Evolutionary conservation across 306 rosid species (phyloP).

Genomic region (Luffa aegyptiaca): DNA sequence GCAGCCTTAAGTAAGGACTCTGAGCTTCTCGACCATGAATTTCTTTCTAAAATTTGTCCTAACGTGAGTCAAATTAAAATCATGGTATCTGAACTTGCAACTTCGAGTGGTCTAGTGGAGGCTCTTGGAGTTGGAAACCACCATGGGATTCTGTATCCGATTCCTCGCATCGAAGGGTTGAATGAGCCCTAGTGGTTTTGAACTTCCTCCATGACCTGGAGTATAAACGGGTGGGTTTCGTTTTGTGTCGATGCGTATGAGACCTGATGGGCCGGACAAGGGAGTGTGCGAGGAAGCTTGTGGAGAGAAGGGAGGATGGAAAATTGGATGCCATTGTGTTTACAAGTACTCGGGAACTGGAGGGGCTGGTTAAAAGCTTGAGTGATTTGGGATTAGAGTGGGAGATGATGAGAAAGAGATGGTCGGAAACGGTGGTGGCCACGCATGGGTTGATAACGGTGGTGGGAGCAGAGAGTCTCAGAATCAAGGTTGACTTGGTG

Average conservation of each 20-base stretch:
- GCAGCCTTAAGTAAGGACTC: slow-evolving; percentile 72
- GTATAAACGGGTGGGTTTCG: slow-evolving; percentile 33
- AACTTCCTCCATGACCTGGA: slow-evolving; percentile 37
- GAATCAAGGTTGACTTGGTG: slow-evolving; percentile 59
- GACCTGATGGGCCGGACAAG: slow-evolving; percentile 65
- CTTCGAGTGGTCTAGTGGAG: slow-evolving; percentile 31
- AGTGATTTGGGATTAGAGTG: slow-evolving; percentile 40
- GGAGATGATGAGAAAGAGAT: slow-evolving; percentile 27
- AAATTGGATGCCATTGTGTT: slow-evolving; percentile 51
- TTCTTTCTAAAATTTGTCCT: slow-evolving; percentile 25
- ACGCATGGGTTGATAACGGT: slow-evolving; percentile 68
- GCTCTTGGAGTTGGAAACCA: slow-evolving; percentile 39
- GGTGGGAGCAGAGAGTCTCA: slow-evolving; percentile 50
- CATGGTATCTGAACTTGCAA: slow-evolving; percentile 43
- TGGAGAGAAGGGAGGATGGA: slow-evolving; percentile 26
- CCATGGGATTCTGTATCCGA: slow-evolving; percentile 42
- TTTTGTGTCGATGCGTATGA: slow-evolving; percentile 55
- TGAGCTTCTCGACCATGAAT: slow-evolving; percentile 34
- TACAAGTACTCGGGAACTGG: slow-evolving; percentile 78
- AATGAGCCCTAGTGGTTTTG: slow-evolving; percentile 72
- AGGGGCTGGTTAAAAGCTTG: slow-evolving; percentile 62
- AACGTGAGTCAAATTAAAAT: slow-evolving; percentile 18
- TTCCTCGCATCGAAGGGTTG: slow-evolving; percentile 39
- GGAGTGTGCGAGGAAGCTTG: slow-evolving; percentile 40
- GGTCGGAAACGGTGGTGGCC: slow-evolving; percentile 43